Base-by-base conservation (phyloP, 2,329 filamentous ascomycete species). In the Dothistroma pini region DNA sequence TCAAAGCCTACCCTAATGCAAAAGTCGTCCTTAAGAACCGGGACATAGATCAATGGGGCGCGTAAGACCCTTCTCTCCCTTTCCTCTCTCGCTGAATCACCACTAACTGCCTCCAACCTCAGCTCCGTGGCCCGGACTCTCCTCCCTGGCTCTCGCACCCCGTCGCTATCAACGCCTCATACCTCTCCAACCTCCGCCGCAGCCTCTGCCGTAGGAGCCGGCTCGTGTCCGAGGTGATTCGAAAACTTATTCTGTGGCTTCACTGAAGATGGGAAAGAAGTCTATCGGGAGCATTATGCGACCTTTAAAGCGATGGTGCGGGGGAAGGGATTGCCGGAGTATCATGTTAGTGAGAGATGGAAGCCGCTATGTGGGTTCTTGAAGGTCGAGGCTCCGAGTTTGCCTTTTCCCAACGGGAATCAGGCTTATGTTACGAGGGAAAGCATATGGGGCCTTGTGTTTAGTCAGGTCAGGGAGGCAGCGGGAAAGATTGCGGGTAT, bases 1-100 rank as follows among this genome's bases (percentile, higher is more conserved):
- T 65, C 9, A 32, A 59, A 57, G 50, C 55, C 12, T 61, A 61
- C 29, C 59, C 59, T 0, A 51, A 58, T 21, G 59, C 59, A 21
- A 61, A 67, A 58, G 63, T 68, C 11, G 57, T 68, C 19, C 49
- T 68, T 8, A 85, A 85, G 51, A 84, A 88, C 16, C 86, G 84
- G 71, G 86, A 89, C 77, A 52, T 69, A 1, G 68, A 72, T 2
- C 29, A 54, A 0, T 75, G 73, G 72, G 68, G 66, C 34, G 48
- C 32, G 22, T 54, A n/a, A 8, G 35, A n/a, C n/a, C n/a, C n/a
- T n/a, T 41, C 35, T 41, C 35, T 41, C 35, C 4, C 9, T 4
- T 4, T 10, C 35, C 16, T 41, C 8, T 41, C 35, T 4, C 35
- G 8, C n/a, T 9, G 14, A 14, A 41, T 14, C 35, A 14, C 4